Percentiles rank a stretch among this genome's conserved stretches.
phyloP scores from a whole-genome alignment of 768 basidiomycete species.

The Pulveroboletus frians region DNA sequence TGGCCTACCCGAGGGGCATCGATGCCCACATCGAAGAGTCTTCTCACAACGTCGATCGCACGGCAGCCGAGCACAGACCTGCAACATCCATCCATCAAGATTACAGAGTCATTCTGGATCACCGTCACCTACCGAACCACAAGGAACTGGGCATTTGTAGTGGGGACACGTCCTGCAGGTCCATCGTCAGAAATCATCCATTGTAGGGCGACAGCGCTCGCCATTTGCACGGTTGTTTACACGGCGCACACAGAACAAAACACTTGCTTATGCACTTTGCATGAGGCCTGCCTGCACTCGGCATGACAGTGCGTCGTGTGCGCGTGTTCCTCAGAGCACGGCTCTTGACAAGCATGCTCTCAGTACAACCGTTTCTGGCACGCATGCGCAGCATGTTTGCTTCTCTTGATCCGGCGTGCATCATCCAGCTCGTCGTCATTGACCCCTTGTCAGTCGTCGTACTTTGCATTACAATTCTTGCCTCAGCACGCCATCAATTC shows the following conservation, averaged over 20 bases:
- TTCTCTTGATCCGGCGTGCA: slow-evolving; percentile 20
- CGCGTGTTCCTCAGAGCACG: slow-evolving; percentile 47
- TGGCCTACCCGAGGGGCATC: slow-evolving; percentile 57
- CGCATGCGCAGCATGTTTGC: slow-evolving; percentile 38
- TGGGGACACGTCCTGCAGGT: slow-evolving; percentile 50
- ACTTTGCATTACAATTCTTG: slow-evolving; percentile 43
- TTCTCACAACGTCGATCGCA: slow-evolving; percentile 53
- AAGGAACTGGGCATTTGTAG: slow-evolving; percentile 52
- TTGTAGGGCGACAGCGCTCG: slow-evolving; percentile 14
- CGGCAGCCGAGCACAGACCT: slow-evolving; percentile 64
- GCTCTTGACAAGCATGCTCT: slow-evolving; percentile 45
- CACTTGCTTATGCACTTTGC: slow-evolving; percentile 45
- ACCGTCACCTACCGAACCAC: slow-evolving; percentile 53
- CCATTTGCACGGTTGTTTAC: slow-evolving; percentile 60
- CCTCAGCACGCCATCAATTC: slow-evolving; percentile 49
- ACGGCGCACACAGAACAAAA: slow-evolving; percentile 53
- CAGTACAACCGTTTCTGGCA: slow-evolving; percentile 54
- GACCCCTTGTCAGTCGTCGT: slow-evolving; percentile 43
- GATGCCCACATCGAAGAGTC: slow-evolving; percentile 54
- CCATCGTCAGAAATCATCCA: too few species aligned
- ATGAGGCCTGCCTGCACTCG: slow-evolving; percentile 50
- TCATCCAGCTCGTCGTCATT: not conserved
- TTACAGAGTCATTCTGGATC: not conserved
- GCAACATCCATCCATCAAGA: not conserved
- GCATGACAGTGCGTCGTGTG: slow-evolving; percentile 44